These are phyloP conservation scores for Arthrinium puccinioides DNA, from an alignment of 2,329 filamentous ascomycete species.

Conservation along the genomic window DNA sequence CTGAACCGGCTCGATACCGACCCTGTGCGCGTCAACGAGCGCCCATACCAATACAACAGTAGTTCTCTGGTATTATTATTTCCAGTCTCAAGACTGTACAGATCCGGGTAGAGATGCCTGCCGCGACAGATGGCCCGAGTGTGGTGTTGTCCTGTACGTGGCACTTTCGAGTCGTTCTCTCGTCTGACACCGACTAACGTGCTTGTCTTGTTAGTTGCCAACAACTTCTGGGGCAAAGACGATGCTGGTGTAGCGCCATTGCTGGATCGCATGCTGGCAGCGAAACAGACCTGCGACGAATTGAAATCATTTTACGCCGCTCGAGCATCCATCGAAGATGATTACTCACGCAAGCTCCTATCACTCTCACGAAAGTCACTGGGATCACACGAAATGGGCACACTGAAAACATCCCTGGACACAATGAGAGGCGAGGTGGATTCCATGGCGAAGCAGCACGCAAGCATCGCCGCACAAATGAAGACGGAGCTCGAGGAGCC, in stretches of 20 bases:
- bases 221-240: conserved; percentile 99
- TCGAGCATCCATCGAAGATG: conserved; percentile 90
- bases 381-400: conserved; percentile 80
- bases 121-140: conserved; percentile 47
- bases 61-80: too few relatives aligned
- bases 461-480: conserved; percentile 87
- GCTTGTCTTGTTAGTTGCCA: conserved; percentile 62
- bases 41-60: too few relatives aligned
- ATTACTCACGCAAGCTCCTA: conserved; percentile 85
- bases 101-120: conserved; percentile 11
- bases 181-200: neutral
- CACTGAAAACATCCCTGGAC: conserved; percentile 77
- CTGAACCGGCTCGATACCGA: too few relatives aligned
- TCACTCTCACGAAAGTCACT: conserved; percentile 81
- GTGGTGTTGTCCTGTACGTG: conserved; percentile 53
- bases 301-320: conserved; percentile 85
- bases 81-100: too few relatives aligned
- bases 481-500: conserved; percentile 94
- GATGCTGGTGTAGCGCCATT: conserved; percentile 91
- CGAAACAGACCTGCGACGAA: conserved; percentile 93
- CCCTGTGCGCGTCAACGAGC: too few relatives aligned
- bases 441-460: conserved; percentile 88
- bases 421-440: conserved; percentile 85
- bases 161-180: neutral
- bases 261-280: conserved; percentile 87